These are phyloP conservation scores for Amanita polypyramis DNA, from an alignment of 768 basidiomycete species.

Conservation along the genomic window DNA sequence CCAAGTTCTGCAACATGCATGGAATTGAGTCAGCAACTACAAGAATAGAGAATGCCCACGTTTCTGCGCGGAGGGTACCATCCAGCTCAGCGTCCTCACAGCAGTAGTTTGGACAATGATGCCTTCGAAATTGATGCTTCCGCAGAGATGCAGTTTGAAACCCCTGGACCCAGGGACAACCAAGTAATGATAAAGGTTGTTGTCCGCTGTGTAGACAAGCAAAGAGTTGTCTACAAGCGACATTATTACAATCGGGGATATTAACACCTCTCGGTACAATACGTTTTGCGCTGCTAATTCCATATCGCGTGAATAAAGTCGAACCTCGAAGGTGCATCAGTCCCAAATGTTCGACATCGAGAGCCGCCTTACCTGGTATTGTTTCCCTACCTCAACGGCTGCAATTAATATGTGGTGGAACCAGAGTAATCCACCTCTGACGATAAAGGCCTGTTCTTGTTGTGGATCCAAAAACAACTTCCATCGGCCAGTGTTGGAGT, in stretches of 20 bases:
- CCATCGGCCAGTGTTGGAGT: conserved; percentile 91
- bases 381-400: conserved; percentile 74
- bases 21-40: conserved; percentile 6
- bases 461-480: conserved; percentile 73
- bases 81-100: conserved; percentile 92
- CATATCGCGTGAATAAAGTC: conserved; percentile 88
- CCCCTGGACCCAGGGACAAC: conserved; percentile 76
- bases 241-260: conserved; percentile 73
- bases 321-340: conserved; percentile 42
- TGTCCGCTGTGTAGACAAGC: conserved; percentile 89
- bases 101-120: conserved; percentile 77
- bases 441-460: conserved; percentile 81
- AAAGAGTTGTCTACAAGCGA: conserved; percentile 93
- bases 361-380: conserved; percentile 50
- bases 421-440: conserved; percentile 91
- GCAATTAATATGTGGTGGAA: conserved; percentile 93
- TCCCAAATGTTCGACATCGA: conserved; percentile 2
- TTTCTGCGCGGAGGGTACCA: conserved; percentile 90
- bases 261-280: conserved; percentile 68
- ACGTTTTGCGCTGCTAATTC: conserved; percentile 78
- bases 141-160: conserved; percentile 83
- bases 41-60: conserved; percentile 38
- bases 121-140: conserved; percentile 89
- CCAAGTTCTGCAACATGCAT: conserved; percentile 57
- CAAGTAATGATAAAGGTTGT: conserved; percentile 86